Evolutionary conservation across 805 yeast genomes (phyloP).

Genomic region (Candida alai): DNA sequence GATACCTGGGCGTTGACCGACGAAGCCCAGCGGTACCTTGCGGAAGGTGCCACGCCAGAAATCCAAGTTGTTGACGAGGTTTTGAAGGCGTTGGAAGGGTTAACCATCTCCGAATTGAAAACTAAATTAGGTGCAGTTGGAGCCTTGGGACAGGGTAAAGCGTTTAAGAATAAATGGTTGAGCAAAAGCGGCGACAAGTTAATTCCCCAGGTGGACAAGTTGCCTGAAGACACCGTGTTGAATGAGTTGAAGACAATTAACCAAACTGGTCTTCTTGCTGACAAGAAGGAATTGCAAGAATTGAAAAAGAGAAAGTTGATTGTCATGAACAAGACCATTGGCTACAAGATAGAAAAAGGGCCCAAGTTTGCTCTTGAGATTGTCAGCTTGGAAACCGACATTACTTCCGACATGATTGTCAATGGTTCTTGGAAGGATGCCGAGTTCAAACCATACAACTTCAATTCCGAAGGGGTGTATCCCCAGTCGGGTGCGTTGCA

Average conservation of each 20-base stretch:
- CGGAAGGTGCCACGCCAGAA: conserved; percentile 82
- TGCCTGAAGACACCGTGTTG: conserved; percentile 68
- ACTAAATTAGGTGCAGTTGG: conserved; percentile 78
- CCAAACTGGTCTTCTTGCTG: conserved; percentile 50
- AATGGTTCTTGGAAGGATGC: conserved; percentile 79
- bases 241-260: conserved; percentile 56
- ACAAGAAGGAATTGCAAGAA: conserved; percentile 70
- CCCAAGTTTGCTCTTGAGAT: conserved; percentile 78
- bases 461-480: conserved; percentile 87
- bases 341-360: conserved; percentile 77
- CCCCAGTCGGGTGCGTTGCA: conserved; percentile 92
- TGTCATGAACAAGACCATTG: conserved; percentile 62
- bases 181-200: conserved; percentile 80
- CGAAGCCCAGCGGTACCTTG: conserved; percentile 79
- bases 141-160: conserved; percentile 92
- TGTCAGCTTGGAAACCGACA: conserved; percentile 82
- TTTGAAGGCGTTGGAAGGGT: conserved; percentile 67
- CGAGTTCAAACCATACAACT: conserved; percentile 91
- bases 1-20: conserved; percentile 71
- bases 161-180: conserved; percentile 97
- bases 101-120: conserved; percentile 73
- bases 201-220: conserved; percentile 52
- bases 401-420: conserved; percentile 88
- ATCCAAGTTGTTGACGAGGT: conserved; percentile 73
- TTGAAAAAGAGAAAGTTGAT: conserved; percentile 92